Base-by-base conservation (phyloP, 2,329 filamentous ascomycete species). In the Sclerotinia minor region DNA sequence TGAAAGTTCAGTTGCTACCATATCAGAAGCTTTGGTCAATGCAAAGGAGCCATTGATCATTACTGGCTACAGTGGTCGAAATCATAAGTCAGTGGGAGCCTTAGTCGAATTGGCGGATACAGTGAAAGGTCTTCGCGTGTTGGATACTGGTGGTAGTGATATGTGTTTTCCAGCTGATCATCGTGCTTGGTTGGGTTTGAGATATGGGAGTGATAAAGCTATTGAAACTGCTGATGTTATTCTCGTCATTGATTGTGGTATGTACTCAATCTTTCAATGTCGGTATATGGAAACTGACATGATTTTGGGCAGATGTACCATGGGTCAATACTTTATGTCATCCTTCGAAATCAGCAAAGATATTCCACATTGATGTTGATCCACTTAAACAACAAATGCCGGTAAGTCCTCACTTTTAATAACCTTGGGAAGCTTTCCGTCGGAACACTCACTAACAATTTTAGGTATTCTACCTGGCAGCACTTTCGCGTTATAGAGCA, bases 181-280 rank as follows among this genome's bases (percentile, higher is more conserved):
- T 73, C 86, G 84, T 2, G 86, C 80, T 0, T 92, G 86, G 80
- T 76, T 92, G 17, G 89, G 94, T 2, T 78, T 95, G 64, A 84
- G 88, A 54, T 96, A 89, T 73, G 92, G 92, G 3, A 83, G 85
- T 3, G 90, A 96, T 64, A 87, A 91, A 2, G 82, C 83, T 53
- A 91, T 97, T 76, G 85, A 83, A 57, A 87, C 87, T 0, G 92
- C 94, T 0, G 94, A 97, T 77, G 86, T 92, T 15, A 96, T 97
- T 69, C 72, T 97, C 0, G 89, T 97, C 2, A 76, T 96, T 32
- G 91, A 97, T 78, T 96, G 92, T 71, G 77, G 75, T 75, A 72
- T 47, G 70, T 71, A 44, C 11, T 13, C 7, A 55, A 45, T 7
- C 17, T 9, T 49, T 38, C 24, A 35, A 7, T 17, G 44, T 50